A percentile compares a stretch with the other conserved stretches of the same genome.
Evolutionary conservation across 495 filamentous ascomycete species (phyloP).

Genomic region (Aspergillus leporis): DNA sequence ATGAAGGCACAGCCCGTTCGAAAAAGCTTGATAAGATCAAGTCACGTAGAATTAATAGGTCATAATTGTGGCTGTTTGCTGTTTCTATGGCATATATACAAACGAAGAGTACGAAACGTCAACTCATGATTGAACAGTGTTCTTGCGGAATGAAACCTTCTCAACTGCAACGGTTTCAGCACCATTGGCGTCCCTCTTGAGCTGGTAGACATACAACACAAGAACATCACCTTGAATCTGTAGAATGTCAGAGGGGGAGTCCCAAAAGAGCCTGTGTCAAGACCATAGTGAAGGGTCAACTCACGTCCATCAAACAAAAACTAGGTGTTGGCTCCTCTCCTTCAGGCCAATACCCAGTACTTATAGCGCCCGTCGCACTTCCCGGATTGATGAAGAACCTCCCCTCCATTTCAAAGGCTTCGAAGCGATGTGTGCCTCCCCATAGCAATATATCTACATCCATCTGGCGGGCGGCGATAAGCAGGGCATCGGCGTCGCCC

Average conservation of each 20-base stretch:
- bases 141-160: slow-evolving; percentile 97
- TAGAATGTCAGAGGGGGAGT: neutral
- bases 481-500: slow-evolving; percentile 83
- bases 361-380: slow-evolving; percentile 86
- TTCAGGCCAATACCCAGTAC: slow-evolving; percentile 66
- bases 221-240: slow-evolving; percentile 97
- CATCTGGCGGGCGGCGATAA: slow-evolving; percentile 93
- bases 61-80: slow-evolving; percentile 25
- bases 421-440: slow-evolving; percentile 96
- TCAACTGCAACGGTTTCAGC: slow-evolving; percentile 92
- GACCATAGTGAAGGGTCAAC: neutral
- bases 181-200: slow-evolving; percentile 85
- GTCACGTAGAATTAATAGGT: slow-evolving; percentile 14
- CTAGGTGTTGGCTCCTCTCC: slow-evolving; percentile 87
- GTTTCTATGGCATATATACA: slow-evolving; percentile 38
- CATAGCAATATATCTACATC: slow-evolving; percentile 96
- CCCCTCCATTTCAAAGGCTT: slow-evolving; percentile 98
- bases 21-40: neutral
- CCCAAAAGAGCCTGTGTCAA: neutral
- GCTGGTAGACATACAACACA: slow-evolving; percentile 95
- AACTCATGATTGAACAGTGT: slow-evolving; percentile 41
- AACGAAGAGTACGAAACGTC: slow-evolving; percentile 16
- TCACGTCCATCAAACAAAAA: slow-evolving; percentile 91
- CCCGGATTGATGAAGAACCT: slow-evolving; percentile 99
- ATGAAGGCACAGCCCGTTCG: too few species aligned